Percentiles rank a stretch among this genome's conserved stretches.
phyloP scores from a whole-genome alignment of 176 grass and related monocot genomes.

The Puya raimondii region DNA sequence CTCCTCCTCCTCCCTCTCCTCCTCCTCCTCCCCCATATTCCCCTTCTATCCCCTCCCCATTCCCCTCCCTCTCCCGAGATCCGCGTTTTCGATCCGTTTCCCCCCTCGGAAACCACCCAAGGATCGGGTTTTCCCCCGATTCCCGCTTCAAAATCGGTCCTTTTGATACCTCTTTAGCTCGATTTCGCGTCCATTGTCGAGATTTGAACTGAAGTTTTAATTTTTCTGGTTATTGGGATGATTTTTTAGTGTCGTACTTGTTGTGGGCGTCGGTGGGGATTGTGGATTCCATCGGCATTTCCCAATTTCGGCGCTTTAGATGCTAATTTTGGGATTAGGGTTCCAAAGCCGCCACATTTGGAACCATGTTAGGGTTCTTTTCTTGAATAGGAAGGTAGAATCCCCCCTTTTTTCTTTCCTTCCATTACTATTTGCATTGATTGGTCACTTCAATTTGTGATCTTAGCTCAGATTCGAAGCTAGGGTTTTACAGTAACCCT shows the following conservation, averaged over 20 bases:
- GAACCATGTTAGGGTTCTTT: too few species aligned
- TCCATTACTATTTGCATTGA: too few species aligned
- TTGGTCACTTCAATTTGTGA: neutral
- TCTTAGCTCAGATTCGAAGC: neutral
- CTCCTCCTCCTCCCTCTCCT: neutral
- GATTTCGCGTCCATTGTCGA: slow-evolving; percentile 9
- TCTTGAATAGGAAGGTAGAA: too few species aligned
- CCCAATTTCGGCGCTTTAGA: slow-evolving; percentile 15
- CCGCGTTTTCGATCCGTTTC: neutral
- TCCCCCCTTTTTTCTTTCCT: too few species aligned
- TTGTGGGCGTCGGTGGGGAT: neutral
- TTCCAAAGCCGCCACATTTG: neutral
- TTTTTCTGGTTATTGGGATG: slow-evolving; percentile 1
- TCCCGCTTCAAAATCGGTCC: slow-evolving; percentile 8
- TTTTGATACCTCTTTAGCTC: slow-evolving; percentile 5
- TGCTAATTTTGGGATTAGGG: slow-evolving; percentile 5
- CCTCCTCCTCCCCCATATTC: neutral
- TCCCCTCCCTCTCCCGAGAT: neutral
- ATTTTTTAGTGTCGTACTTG: neutral
- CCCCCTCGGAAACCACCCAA: neutral
- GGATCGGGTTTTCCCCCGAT: slow-evolving; percentile 2
- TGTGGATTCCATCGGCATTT: neutral
- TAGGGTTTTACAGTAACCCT: slow-evolving; percentile 13
- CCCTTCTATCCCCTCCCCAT: neutral
- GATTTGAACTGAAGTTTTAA: neutral